Conservation (phyloP, 179 eudicot genomes). For the Actinidia chinensis region DNA sequence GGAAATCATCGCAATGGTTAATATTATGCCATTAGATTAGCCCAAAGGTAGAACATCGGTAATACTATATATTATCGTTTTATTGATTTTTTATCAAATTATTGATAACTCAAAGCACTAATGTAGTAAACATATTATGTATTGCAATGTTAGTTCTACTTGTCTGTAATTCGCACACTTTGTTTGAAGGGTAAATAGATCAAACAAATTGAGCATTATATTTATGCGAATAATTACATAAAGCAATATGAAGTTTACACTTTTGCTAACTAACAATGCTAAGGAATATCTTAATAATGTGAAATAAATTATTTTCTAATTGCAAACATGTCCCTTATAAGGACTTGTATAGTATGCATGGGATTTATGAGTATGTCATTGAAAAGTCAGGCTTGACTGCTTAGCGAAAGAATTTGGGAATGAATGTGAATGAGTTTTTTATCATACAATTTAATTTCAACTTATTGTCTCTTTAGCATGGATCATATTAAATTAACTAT, state of each 20-base stretch:
- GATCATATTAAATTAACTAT: not conserved
- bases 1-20: not conserved
- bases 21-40: not conserved
- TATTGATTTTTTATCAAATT: too few species aligned
- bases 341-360: too few species aligned
- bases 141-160: not conserved
- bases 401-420: too few species aligned
- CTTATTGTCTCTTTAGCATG: not conserved
- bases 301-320: too few species aligned
- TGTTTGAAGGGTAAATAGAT: not conserved
- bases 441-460: too few species aligned
- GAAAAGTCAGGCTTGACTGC: too few species aligned
- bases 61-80: not conserved
- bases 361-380: too few species aligned
- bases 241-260: not conserved
- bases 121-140: too few species aligned
- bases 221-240: not conserved
- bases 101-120: too few species aligned
- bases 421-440: too few species aligned
- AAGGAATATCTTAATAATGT: not conserved
- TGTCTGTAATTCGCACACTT: not conserved
- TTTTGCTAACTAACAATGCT: not conserved
- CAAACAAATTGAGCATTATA: not conserved
- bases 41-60: not conserved
- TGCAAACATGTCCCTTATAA: too few species aligned